These are phyloP conservation scores for Trametopsis cervina DNA, from an alignment of 768 basidiomycete species.

Conservation along the genomic window DNA sequence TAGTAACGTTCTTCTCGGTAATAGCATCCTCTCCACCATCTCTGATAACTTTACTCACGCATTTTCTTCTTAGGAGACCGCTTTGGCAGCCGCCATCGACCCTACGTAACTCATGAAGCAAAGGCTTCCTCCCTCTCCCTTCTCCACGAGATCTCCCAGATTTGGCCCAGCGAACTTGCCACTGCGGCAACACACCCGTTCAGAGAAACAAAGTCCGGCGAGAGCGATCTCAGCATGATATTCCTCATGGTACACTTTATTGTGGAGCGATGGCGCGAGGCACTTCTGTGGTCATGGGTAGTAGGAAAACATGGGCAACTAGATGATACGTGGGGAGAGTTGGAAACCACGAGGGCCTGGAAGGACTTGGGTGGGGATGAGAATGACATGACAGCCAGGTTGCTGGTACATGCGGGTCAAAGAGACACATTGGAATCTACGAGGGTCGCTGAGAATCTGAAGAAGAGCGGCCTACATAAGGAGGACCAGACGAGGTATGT, in stretches of 20 bases:
- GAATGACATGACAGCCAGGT: constrained; percentile 1
- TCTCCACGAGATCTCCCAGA: constrained; percentile 27
- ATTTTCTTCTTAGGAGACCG: constrained; percentile 20
- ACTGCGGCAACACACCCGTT: constrained; percentile 27
- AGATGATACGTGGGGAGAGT: constrained; percentile 18
- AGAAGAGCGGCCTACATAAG: constrained; percentile 9
- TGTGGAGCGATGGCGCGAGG: constrained; percentile 31
- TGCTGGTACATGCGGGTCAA: constrained; percentile 7
- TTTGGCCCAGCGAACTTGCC: constrained; percentile 25
- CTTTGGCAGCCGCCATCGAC: constrained; percentile 31
- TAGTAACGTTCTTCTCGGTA: constrained; percentile 28
- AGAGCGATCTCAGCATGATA: constrained; percentile 25
- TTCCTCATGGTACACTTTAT: constrained; percentile 27
- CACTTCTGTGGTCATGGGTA: constrained; percentile 31
- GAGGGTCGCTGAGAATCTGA: constrained; percentile 14
- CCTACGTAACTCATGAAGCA: constrained; percentile 35
- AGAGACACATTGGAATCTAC: constrained; percentile 15
- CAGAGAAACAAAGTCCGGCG: constrained; percentile 24
- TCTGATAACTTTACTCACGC: background rate
- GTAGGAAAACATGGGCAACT: constrained; percentile 25
- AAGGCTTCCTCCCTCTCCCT: constrained; percentile 28
- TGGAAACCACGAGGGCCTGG: constrained; percentile 22
- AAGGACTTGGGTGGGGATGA: constrained; percentile 22
- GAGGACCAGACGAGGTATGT: constrained; percentile 14
- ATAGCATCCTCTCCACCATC: constrained; percentile 3